Evolutionary conservation across 2,329 filamentous ascomycete species (phyloP).

Genomic region (Diaporthe ampelina): DNA sequence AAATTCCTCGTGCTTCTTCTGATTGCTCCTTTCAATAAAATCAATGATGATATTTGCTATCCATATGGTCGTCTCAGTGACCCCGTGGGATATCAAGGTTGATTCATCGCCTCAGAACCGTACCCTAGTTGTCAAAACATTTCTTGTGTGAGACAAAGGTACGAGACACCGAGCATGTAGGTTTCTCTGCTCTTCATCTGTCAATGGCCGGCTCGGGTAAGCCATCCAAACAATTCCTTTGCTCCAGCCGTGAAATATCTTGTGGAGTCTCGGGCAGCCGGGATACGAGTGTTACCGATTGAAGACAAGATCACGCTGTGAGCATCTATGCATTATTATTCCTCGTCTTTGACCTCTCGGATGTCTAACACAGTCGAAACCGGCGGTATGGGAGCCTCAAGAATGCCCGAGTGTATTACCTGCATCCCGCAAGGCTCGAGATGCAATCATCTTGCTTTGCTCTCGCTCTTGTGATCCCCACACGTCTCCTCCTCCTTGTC

Average conservation of each 20-base stretch:
- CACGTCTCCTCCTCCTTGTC: neutral
- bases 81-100: no score
- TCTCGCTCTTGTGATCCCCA: neutral
- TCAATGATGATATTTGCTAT: neutral
- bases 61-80: neutral
- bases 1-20: no score
- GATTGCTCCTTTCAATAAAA: no score
- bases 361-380: neutral
- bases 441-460: neutral
- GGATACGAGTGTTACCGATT: slow-evolving; percentile 1
- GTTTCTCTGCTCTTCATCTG: slow-evolving; percentile 27
- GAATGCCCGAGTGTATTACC: neutral
- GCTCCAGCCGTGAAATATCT: slow-evolving; percentile 26
- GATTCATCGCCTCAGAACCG: neutral
- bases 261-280: slow-evolving; percentile 33
- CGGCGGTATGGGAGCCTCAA: neutral
- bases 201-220: slow-evolving; percentile 38
- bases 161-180: slow-evolving; percentile 39
- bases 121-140: neutral
- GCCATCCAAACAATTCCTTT: slow-evolving; percentile 36
- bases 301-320: slow-evolving; percentile 4
- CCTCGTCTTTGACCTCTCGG: neutral
- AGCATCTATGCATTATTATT: neutral
- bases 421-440: neutral
- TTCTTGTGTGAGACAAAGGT: slow-evolving; percentile 25